Conservation (phyloP, 1,284 basidiomycete genomes). For the Cryptococcus amylolentus region DNA sequence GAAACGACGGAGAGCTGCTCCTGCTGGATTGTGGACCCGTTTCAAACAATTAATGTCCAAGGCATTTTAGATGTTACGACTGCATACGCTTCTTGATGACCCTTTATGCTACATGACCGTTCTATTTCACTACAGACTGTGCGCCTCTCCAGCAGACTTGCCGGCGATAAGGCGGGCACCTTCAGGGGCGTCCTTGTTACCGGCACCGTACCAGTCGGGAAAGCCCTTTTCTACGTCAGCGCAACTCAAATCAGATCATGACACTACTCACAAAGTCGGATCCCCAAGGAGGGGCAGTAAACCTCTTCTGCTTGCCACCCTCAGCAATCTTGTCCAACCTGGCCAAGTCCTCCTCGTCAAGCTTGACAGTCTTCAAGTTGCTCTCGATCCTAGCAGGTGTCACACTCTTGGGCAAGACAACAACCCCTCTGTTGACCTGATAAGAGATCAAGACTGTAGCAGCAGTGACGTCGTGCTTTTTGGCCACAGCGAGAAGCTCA, state of each 20-base stretch:
- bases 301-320: slow-evolving; percentile 61
- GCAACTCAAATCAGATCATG: too few relatives aligned
- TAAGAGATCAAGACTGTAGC: slow-evolving; percentile 53
- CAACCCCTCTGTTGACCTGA: slow-evolving; percentile 53
- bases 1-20: too few relatives aligned
- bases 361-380: slow-evolving; percentile 46
- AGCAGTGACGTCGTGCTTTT: slow-evolving; percentile 59
- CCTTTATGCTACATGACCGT: too few relatives aligned
- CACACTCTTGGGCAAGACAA: slow-evolving; percentile 72
- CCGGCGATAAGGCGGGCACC: slow-evolving; percentile 34
- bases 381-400: slow-evolving; percentile 59
- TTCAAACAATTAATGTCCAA: too few relatives aligned
- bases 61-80: background rate
- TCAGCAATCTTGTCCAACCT: slow-evolving; percentile 64
- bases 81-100: background rate
- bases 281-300: slow-evolving; percentile 45
- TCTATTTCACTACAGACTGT: too few relatives aligned
- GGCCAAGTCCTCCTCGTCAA: slow-evolving; percentile 61
- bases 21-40: too few relatives aligned
- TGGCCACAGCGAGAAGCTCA: slow-evolving; percentile 60
- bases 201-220: slow-evolving; percentile 43
- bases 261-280: slow-evolving; percentile 31
- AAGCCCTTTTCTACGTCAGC: slow-evolving; percentile 21
- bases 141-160: slow-evolving; percentile 12
- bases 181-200: slow-evolving; percentile 44